Base-by-base conservation (phyloP, 305 asterid genomes). In the Fraxinus sp. region DNA sequence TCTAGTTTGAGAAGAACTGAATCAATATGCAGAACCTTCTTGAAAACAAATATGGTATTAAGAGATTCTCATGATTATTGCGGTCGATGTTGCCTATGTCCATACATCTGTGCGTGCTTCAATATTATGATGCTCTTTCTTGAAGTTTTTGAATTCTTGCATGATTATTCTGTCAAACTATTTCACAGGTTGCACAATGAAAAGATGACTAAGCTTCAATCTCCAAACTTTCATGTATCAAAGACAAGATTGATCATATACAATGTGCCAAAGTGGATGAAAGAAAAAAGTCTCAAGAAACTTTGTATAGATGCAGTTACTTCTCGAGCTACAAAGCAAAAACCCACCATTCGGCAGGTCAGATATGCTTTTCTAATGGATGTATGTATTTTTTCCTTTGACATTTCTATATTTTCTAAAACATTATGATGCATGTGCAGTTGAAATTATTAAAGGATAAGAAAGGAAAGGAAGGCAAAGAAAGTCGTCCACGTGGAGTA, bases 291-390 rank as follows among this genome's bases (percentile, higher is more conserved):
- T 36, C 91, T 93, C 80, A 93, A 87, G 87, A 86, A 86, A 80
- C 85, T 94, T 26, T 94, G 93, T 81, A 82, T 93, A 7, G 86
- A 91, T 78, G 98, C 98, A 49, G 95, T 96, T 68, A 83, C 82
- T 78, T 94, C 99, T 81, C 97, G 98, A 39, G 99, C 99, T 79
- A 91, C 97, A 70, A 94, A 96, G 93, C 98, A 94, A 83, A 93
- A 88, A 18, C 98, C 99, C 55, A 57, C 86, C 22, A 89, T 96
- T 88, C 92, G 83, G 77, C 99, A 96, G 98, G 99, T 96, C 76
- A 33, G 80, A 39, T 80, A n/a, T 85, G 79, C 22, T 68, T 62
- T 76, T 78, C 39, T 68, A 35, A 13, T 3, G 66, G 37, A 26
- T 79, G 10, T 75, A 14, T 79, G 66, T 75, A 49, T 78, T 64